phyloP scores from a whole-genome alignment of 176 grass and related monocot genomes.

The Oryza nivara region DNA sequence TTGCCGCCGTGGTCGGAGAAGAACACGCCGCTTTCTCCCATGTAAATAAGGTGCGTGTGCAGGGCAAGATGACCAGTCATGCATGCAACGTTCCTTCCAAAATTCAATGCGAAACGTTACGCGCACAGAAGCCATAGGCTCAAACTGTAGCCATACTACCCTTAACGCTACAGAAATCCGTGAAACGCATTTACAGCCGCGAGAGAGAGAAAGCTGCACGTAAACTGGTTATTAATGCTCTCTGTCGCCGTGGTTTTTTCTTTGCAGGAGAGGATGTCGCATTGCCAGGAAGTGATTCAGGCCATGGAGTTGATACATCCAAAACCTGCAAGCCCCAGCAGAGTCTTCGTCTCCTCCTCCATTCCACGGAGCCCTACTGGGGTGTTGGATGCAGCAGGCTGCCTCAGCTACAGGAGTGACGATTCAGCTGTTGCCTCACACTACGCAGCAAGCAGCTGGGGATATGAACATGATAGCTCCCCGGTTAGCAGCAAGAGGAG shows the following conservation, averaged over 20 bases:
- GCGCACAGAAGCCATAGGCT: conserved; percentile 25
- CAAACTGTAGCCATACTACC: conserved; percentile 1
- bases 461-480: conserved; percentile 38
- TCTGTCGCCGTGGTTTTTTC: conserved; percentile 36
- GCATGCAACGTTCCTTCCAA: conserved; percentile 7
- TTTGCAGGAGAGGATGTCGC: conserved; percentile 68
- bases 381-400: conserved; percentile 82
- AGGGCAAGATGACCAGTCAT: neutral
- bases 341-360: conserved; percentile 13
- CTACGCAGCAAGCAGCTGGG: conserved; percentile 23
- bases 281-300: conserved; percentile 63
- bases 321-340: conserved; percentile 31
- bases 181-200: conserved; percentile 36
- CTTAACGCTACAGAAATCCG: neutral
- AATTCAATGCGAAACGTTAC: neutral
- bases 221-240: conserved; percentile 19
- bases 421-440: conserved; percentile 35
- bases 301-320: conserved; percentile 16
- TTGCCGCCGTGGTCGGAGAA: conserved; percentile 45
- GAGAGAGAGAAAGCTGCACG: conserved; percentile 10
- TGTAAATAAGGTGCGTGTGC: conserved; percentile 69
- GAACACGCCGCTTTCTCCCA: conserved; percentile 49
- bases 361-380: conserved; percentile 81
- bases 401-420: conserved; percentile 77
- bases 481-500: conserved; percentile 83